Evolutionary conservation across 2,329 filamentous ascomycete genomes (phyloP).

Genomic region (Bipolaris zeicola): DNA sequence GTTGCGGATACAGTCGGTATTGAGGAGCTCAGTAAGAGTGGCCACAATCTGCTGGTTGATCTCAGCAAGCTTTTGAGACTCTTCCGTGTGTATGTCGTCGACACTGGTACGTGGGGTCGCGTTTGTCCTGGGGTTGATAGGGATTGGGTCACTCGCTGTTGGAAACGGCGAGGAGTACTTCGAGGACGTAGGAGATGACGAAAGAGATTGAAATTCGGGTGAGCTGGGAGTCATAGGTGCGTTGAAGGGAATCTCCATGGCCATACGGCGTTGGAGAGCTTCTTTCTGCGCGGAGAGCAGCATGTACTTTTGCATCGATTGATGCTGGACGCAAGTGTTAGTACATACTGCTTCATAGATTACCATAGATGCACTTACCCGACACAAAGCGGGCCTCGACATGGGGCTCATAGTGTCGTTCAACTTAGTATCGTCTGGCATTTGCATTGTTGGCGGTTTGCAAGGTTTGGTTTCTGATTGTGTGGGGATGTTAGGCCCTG

Average conservation of each 20-base stretch:
- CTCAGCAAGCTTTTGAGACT: slow-evolving; percentile 55
- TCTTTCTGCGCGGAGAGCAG: slow-evolving; percentile 50
- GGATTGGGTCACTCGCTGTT: slow-evolving; percentile 32
- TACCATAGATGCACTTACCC: slow-evolving; percentile 22
- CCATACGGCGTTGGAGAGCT: slow-evolving; percentile 48
- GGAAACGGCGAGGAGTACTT: slow-evolving; percentile 32
- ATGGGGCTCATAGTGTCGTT: slow-evolving; percentile 23
- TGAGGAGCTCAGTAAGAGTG: slow-evolving; percentile 60
- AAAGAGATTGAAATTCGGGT: slow-evolving; percentile 45
- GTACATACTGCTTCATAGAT: background rate
- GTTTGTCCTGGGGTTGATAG: slow-evolving; percentile 23
- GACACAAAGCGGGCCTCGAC: slow-evolving; percentile 28
- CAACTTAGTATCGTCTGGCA: slow-evolving; percentile 4
- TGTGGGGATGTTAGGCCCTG: slow-evolving; percentile 20
- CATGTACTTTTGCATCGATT: slow-evolving; percentile 49
- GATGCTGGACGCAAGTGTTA: slow-evolving; percentile 27
- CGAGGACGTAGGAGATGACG: slow-evolving; percentile 40
- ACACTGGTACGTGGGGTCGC: slow-evolving; percentile 28
- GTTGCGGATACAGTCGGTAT: slow-evolving; percentile 56
- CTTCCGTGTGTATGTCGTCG: slow-evolving; percentile 43
- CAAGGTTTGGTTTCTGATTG: slow-evolving; percentile 12
- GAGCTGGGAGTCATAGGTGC: slow-evolving; percentile 43
- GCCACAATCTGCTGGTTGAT: slow-evolving; percentile 61
- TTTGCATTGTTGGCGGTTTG: slow-evolving; percentile 2
- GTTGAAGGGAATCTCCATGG: slow-evolving; percentile 41